Evolutionary conservation across 2,329 filamentous ascomycete genomes (phyloP), one percentile per base, ranked within the genome.

Genomic region (Stagonosporopsis cucurbitacearum): DNA sequence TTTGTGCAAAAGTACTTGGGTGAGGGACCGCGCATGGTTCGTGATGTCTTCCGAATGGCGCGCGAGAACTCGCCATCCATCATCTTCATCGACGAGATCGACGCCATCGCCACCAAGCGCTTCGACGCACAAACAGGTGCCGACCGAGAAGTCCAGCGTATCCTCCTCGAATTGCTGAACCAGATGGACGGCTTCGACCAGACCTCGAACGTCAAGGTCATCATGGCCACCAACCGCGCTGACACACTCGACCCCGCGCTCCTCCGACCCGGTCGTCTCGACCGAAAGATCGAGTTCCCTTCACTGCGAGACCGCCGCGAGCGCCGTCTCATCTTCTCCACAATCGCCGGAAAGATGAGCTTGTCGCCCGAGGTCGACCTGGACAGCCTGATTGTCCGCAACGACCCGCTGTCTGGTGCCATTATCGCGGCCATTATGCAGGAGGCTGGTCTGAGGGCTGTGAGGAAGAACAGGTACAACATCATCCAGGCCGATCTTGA

Each of bases 171-270:
- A 78, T 82, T 99, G 65, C 88, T 99, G 63, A 99, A 99, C 81
- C 95, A 99, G 80, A 99, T 99, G 95, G 95, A 99, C 76, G 95
- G 95, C 64, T 99, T 99, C 81, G 95, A 99, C 77, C 95, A 99
- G 79, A 96, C 92, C 0, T 91, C 92, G 76, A 99, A 99, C 78
- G 95, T 99, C 79, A 99, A 99, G 82, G 95, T 99, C 75, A 99
- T 99, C 81, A 99, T 99, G 95, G 95, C 95, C 65, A 99, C 95
- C 66, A 99, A 99, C 82, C 90, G 95, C 75, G 94, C 95, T 64
- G 95, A 98, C 77, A 99, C 95, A 6, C 85, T 99, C 63, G 95
- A 99, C 75, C 95, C 95, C 15, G 95, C 95, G 37, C 84, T 99
- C 59, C 86, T 99, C 59, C 92, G 95, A 69, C 95, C 95, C 28